A percentile compares a stretch with the other conserved stretches of the same genome.
These are phyloP conservation scores for Penicillium sp. DNA, from an alignment of 2,329 filamentous ascomycete species.

Conservation along the genomic window DNA sequence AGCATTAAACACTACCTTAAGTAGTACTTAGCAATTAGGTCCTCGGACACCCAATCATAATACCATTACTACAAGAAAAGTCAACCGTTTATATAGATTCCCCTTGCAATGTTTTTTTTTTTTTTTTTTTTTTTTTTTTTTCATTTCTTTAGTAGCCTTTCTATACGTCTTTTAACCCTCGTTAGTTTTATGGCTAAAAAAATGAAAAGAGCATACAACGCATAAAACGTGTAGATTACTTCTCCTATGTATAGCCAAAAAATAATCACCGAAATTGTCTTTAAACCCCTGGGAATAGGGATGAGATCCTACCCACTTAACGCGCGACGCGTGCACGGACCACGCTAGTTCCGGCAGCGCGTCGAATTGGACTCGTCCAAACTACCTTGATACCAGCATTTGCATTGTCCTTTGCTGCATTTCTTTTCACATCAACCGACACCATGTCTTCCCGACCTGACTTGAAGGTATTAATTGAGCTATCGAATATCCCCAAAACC, in stretches of 20 bases:
- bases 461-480: slow-evolving; percentile 57
- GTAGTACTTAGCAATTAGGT: slow-evolving; percentile 21
- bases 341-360: slow-evolving; percentile 28
- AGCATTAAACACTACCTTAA: slow-evolving; percentile 9
- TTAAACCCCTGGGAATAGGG: not conserved
- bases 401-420: slow-evolving; percentile 9
- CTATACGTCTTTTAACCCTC: not conserved
- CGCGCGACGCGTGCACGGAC: slow-evolving; percentile 39
- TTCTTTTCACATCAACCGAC: slow-evolving; percentile 17
- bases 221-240: not conserved
- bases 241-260: not conserved
- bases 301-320: slow-evolving; percentile 14
- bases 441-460: slow-evolving; percentile 71
- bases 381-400: slow-evolving; percentile 11
- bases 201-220: not conserved
- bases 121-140: no score
- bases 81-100: not conserved
- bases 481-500: not conserved
- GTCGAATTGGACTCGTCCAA: slow-evolving; percentile 23
- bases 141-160: not conserved
- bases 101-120: not conserved
- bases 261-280: not conserved
- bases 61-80: not conserved
- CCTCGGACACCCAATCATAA: slow-evolving; percentile 17
- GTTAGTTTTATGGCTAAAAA: not conserved